phyloP scores from a whole-genome alignment of 305 asterid genomes.

The Salvia sclarea region DNA sequence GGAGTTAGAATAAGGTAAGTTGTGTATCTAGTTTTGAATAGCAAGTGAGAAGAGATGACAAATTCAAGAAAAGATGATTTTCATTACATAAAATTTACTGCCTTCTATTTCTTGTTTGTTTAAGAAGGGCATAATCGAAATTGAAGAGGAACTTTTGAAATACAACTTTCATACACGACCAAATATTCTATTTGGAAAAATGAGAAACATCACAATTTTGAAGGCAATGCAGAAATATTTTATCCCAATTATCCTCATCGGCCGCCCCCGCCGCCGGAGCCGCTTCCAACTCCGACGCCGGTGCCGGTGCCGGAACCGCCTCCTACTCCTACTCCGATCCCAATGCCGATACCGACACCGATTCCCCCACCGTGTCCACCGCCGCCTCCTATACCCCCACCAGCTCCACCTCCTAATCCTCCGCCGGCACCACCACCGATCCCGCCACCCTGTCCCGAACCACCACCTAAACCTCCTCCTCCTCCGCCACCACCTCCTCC shows the following conservation, averaged over 20 bases:
- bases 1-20: background rate
- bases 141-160: constrained; percentile 6
- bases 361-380: constrained; percentile 41
- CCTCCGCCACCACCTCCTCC: constrained; percentile 48
- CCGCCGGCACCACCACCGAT: constrained; percentile 46
- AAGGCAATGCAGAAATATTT: background rate
- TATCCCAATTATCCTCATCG: constrained; percentile 22
- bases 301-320: constrained; percentile 39
- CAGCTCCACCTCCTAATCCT: constrained; percentile 34
- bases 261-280: constrained; percentile 41
- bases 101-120: constrained; percentile 21
- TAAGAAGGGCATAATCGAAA: constrained; percentile 8
- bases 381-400: constrained; percentile 45
- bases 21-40: background rate
- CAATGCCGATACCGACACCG: constrained; percentile 45
- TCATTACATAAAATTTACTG: constrained; percentile 11
- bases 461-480: constrained; percentile 44
- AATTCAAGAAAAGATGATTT: constrained; percentile 3
- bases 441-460: constrained; percentile 47
- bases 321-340: constrained; percentile 45
- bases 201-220: constrained; percentile 9
- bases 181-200: background rate
- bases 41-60: background rate
- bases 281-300: constrained; percentile 43
- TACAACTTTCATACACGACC: constrained; percentile 14